A percentile compares a stretch with the other conserved stretches of the same genome.
phyloP scores from a whole-genome alignment of 148 eudicot species.

The Suaeda aralocaspica region DNA sequence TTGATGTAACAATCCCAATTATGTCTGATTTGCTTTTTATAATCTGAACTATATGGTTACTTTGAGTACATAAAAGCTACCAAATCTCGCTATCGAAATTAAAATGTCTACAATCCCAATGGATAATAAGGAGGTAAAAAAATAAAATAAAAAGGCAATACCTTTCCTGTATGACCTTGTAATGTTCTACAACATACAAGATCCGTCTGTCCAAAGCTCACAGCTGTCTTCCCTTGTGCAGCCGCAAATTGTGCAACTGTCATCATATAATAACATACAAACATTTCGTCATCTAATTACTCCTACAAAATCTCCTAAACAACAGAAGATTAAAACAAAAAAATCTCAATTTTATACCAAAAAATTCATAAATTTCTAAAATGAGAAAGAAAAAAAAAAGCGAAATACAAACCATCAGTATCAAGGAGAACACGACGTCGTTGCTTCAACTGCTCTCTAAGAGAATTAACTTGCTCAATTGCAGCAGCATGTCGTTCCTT shows the following conservation, averaged over 20 bases:
- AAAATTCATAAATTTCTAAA: too few species aligned
- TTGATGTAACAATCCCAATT: background rate
- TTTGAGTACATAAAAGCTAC: too few species aligned
- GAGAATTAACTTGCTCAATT: slow-evolving; percentile 58
- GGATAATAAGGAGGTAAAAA: background rate
- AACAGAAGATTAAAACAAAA: background rate
- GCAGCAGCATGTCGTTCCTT: slow-evolving; percentile 80
- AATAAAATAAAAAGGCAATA: slow-evolving; percentile 19
- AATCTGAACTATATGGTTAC: too few species aligned
- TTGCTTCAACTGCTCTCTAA: slow-evolving; percentile 68
- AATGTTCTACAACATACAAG: slow-evolving; percentile 94
- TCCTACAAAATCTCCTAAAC: background rate
- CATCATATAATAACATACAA: too few species aligned
- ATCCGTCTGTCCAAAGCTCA: slow-evolving; percentile 80
- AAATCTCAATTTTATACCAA: background rate
- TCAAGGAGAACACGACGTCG: slow-evolving; percentile 70
- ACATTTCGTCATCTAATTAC: too few species aligned
- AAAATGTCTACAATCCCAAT: background rate
- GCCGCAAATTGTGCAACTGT: slow-evolving; percentile 75
- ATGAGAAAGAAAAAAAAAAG: background rate
- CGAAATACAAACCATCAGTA: slow-evolving; percentile 53
- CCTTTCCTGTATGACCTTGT: slow-evolving; percentile 98
- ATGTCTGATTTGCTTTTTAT: too few species aligned
- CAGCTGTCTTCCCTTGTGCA: slow-evolving; percentile 76
- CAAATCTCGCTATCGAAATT: too few species aligned